Base-by-base conservation (phyloP, 1,284 basidiomycete species). In the Cutaneotrichosporon sp. region DNA sequence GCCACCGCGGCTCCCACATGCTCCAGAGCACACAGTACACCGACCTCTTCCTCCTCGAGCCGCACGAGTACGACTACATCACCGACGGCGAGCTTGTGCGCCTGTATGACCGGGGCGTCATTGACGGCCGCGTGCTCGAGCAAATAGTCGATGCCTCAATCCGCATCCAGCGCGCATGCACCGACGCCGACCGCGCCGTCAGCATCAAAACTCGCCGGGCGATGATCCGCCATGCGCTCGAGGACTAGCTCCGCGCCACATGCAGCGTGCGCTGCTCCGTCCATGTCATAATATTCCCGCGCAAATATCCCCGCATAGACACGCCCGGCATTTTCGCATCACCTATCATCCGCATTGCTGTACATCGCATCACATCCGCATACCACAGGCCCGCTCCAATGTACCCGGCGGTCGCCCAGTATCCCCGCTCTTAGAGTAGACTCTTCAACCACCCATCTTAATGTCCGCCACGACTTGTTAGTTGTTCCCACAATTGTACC, bases 21-120 rank as follows among this genome's bases (percentile, higher is more conserved):
- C 20, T 49, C 34, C 34, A 31, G n/a, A 41, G 47, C 26, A 42
- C 56, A 20, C 53, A 59, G 48, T 59, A 59, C 45, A 51, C 57
- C 7, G 57, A 59, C 45, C 53, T 59, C 20, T 59, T 59, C 29
- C 48, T 51, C 22, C 50, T 59, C 33, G 57, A 59, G 48, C 57
- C 57, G 10, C 57, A 59, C 57, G 57, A 59, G 57, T 59, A 59
- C 45, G 57, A 59, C 50, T 45, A 38, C 24, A 59, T 59, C 51
- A 55, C 57, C 0, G 57, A 59, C 45, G 54, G 53, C 51, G 57
- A 59, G 41, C 57, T 59, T 17, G 54, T 59, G 10, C 57, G 57
- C 16, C 53, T 59, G 9, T 59, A 45, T 31, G 57, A 59, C 48
- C 50, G 57, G 14, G 57, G 57, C 11, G 53, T 59, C 12, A 55